phyloP scores from a whole-genome alignment of 257 asterid species.

The Nicotiana obtusifolia region DNA sequence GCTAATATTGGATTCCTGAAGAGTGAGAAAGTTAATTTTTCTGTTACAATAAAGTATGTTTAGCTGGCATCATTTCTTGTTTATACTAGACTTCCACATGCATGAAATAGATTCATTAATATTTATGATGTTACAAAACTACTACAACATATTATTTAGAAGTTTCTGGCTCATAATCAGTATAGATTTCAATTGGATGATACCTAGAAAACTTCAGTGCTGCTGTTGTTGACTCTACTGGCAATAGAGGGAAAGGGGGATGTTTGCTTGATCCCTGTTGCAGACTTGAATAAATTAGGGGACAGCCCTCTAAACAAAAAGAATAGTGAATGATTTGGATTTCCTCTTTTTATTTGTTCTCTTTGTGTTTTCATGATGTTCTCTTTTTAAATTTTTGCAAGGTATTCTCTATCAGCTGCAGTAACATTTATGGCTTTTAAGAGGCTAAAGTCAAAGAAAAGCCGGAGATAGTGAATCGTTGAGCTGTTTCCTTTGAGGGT shows the following conservation, averaged over 20 bases:
- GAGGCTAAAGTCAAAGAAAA: slow-evolving; percentile 60
- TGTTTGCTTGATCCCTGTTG: background rate
- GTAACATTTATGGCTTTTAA: slow-evolving; percentile 86
- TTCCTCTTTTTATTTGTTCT: background rate
- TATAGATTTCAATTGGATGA: background rate
- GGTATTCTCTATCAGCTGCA: slow-evolving; percentile 97
- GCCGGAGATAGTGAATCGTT: slow-evolving; percentile 30
- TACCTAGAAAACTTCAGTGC: background rate
- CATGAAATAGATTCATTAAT: background rate
- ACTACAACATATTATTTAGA: background rate
- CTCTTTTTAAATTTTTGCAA: slow-evolving; percentile 19
- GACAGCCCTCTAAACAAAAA: background rate
- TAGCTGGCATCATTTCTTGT: background rate
- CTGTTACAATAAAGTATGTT: background rate
- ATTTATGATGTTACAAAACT: background rate
- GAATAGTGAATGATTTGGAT: background rate
- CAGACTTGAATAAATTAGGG: background rate
- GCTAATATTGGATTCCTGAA: background rate
- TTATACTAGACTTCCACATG: background rate
- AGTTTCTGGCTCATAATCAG: background rate
- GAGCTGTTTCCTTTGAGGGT: background rate
- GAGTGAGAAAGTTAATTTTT: background rate
- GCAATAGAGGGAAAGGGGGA: background rate
- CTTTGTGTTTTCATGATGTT: background rate
- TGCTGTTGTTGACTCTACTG: background rate